These are phyloP conservation scores for Cyberlindnera maclurae DNA, from an alignment of 805 yeast genomes.

Conservation along the genomic window DNA sequence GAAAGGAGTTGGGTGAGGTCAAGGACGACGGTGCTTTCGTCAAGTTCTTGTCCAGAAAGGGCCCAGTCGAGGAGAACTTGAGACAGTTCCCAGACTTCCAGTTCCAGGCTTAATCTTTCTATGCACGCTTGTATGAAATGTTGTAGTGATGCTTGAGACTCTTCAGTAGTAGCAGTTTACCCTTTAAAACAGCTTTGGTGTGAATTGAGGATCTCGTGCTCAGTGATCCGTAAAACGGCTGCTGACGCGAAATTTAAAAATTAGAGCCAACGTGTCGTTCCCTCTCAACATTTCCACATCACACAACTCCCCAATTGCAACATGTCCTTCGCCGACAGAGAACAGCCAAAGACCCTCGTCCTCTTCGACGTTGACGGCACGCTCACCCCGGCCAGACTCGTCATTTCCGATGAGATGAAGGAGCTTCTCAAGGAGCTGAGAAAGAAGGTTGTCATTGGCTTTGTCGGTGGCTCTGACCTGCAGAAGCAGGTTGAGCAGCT, in stretches of 20 bases:
- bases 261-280: background rate
- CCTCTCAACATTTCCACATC: background rate
- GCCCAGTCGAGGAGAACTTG: conserved; percentile 89
- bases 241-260: background rate
- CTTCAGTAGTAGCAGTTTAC: no score
- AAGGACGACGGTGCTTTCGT: conserved; percentile 99
- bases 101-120: conserved; percentile 32
- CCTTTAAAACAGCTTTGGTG: no score
- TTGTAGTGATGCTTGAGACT: no score
- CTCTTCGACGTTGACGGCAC: conserved; percentile 98
- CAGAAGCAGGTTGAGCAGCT: conserved; percentile 94
- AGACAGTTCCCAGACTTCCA: conserved; percentile 83
- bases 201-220: no score
- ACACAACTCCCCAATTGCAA: background rate
- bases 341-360: conserved; percentile 80
- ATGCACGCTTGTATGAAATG: conserved; percentile 5
- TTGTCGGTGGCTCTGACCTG: conserved; percentile 96
- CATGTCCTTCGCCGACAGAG: conserved; percentile 64
- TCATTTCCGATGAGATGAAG: conserved; percentile 70
- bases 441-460: conserved; percentile 90
- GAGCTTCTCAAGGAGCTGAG: conserved; percentile 66
- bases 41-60: conserved; percentile 95
- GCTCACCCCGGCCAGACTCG: conserved; percentile 91
- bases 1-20: conserved; percentile 90
- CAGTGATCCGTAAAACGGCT: no score